Conservation (phyloP, 2,329 filamentous ascomycete genomes). For the Aureobasidium lini region DNA sequence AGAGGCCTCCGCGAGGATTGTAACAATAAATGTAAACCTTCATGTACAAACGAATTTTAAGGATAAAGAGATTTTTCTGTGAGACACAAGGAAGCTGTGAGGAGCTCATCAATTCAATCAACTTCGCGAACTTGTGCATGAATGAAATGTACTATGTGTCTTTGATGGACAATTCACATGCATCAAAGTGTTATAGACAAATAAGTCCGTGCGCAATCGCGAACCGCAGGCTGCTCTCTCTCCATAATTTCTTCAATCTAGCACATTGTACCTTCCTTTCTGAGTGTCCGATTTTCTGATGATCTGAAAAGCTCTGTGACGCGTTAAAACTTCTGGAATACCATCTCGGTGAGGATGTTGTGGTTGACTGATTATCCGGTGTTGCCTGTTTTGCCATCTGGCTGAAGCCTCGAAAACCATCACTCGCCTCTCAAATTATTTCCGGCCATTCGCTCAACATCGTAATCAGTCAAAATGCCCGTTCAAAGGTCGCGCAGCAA, state of each 20-base stretch:
- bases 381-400: conserved; percentile 10
- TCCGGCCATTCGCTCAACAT: too few species aligned
- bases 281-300: too few species aligned
- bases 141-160: too few species aligned
- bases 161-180: not conserved
- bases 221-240: not conserved
- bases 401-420: conserved; percentile 4
- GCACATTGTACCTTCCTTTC: not conserved
- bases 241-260: not conserved
- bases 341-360: not conserved
- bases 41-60: conserved; percentile 12
- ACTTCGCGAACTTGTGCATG: too few species aligned
- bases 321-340: not conserved
- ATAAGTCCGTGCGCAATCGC: conserved; percentile 1
- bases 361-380: not conserved
- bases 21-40: conserved; percentile 7
- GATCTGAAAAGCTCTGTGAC: not conserved
- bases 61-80: not conserved
- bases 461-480: conserved; percentile 11
- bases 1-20: not conserved
- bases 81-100: not conserved
- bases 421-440: not conserved
- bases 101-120: too few species aligned
- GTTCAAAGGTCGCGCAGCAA: conserved; percentile 4
- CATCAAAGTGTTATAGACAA: not conserved